Percentiles rank a stretch among this genome's conserved stretches.
Evolutionary conservation across 257 asterid genomes (phyloP).

Genomic region (Sherardia arvensis): DNA sequence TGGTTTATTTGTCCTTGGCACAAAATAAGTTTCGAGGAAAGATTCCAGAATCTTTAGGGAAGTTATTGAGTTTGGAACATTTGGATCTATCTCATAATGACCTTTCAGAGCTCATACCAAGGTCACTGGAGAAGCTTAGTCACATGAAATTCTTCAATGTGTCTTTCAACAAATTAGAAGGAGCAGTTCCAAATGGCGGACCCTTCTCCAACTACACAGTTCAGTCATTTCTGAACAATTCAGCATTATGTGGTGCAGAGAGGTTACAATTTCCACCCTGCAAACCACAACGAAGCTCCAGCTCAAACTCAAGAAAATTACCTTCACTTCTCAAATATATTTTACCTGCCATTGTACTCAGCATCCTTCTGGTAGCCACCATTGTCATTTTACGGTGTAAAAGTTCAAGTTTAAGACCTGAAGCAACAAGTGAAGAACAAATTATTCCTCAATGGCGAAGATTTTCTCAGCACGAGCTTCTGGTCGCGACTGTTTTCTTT

Average conservation of each 20-base stretch:
- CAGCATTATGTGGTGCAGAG: constrained; percentile 32
- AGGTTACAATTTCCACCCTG: constrained; percentile 31
- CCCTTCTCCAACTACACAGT: constrained; percentile 31
- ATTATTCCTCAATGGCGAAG: constrained; percentile 16
- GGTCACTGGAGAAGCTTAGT: constrained; percentile 26
- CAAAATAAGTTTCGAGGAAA: constrained; percentile 31
- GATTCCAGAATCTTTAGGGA: constrained; percentile 35
- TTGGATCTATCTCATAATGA: constrained; percentile 38
- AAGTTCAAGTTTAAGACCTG: not conserved
- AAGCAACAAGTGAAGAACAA: not conserved
- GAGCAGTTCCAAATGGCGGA: constrained; percentile 25
- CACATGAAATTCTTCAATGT: constrained; percentile 24
- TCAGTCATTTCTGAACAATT: constrained; percentile 27
- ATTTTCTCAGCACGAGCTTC: constrained; percentile 31
- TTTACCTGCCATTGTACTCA: constrained; percentile 2
- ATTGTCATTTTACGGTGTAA: not conserved
- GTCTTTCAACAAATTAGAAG: constrained; percentile 27
- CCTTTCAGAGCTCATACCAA: constrained; percentile 30
- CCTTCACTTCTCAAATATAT: constrained; percentile 4
- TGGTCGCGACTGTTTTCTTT: constrained; percentile 29
- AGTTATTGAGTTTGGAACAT: constrained; percentile 27
- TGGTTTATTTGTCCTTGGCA: constrained; percentile 32
- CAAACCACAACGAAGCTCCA: not conserved
- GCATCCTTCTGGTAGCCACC: not conserved
- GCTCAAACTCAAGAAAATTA: not conserved